Percentiles rank a stretch among this genome's conserved stretches.
These are phyloP conservation scores for Psilocybe sp. DNA, from an alignment of 768 basidiomycete genomes.

Conservation along the genomic window DNA sequence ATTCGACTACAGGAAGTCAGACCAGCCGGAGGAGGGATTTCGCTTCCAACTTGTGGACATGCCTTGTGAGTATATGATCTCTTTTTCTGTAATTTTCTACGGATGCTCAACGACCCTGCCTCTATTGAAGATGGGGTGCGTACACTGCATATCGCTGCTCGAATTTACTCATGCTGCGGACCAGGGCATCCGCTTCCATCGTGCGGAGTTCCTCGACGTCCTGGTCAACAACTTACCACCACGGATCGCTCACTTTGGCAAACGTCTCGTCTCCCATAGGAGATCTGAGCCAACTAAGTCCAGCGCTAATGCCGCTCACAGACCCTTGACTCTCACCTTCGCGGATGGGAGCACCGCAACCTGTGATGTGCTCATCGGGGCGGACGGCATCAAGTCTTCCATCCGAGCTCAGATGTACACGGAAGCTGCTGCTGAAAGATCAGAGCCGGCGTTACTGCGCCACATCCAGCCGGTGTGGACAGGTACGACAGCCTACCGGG, in stretches of 20 bases:
- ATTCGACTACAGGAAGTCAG: constrained; percentile 44
- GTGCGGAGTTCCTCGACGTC: constrained; percentile 44
- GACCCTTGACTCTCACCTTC: constrained; percentile 24
- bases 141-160: neutral
- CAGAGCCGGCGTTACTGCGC: constrained; percentile 22
- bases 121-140: constrained; percentile 22
- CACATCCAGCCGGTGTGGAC: constrained; percentile 40
- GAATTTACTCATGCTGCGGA: neutral
- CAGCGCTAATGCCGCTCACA: neutral
- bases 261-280: constrained; percentile 27
- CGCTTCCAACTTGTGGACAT: constrained; percentile 35
- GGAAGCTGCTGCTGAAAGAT: constrained; percentile 18
- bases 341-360: constrained; percentile 27
- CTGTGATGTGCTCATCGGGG: constrained; percentile 41
- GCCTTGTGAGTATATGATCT: constrained; percentile 29
- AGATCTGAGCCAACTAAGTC: neutral
- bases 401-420: constrained; percentile 28
- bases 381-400: constrained; percentile 40
- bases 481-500: constrained; percentile 42
- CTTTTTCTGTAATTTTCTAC: neutral
- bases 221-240: constrained; percentile 29
- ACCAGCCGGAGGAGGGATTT: constrained; percentile 34
- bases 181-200: constrained; percentile 41
- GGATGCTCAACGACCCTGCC: neutral
- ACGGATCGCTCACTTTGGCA: constrained; percentile 34